Conservation (phyloP, 495 filamentous ascomycete genomes). For the Aspergillus indologenus region DNA sequence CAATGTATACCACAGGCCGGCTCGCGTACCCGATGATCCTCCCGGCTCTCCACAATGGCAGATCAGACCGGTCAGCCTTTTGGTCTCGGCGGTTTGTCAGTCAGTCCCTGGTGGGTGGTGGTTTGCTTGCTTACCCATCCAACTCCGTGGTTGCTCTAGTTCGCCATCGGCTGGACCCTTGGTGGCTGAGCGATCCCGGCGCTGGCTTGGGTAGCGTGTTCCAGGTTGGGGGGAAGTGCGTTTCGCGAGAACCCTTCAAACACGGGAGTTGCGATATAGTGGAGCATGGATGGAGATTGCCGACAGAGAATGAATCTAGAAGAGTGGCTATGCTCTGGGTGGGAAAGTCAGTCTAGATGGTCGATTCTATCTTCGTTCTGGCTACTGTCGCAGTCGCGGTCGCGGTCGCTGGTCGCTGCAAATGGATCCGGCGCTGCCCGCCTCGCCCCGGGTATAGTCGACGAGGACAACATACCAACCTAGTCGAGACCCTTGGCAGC, state of each 20-base stretch:
- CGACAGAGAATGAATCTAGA: not conserved
- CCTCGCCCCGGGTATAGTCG: no score
- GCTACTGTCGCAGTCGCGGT: not conserved
- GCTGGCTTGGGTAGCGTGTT: conserved; percentile 1
- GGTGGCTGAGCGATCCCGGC: not conserved
- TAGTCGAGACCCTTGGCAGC: conserved; percentile 36
- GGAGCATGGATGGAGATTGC: not conserved
- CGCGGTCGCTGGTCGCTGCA: no score
- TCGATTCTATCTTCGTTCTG: not conserved
- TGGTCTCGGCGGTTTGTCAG: not conserved
- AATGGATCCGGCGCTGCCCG: no score
- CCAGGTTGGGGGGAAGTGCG: not conserved
- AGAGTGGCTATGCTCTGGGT: not conserved
- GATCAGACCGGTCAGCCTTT: not conserved
- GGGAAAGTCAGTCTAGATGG: not conserved
- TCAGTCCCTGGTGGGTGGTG: not conserved
- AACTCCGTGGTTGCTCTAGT: no score
- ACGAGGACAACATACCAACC: not conserved
- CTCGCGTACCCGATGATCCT: conserved; percentile 4
- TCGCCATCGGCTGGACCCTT: conserved; percentile 2
- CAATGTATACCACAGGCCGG: conserved; percentile 7
- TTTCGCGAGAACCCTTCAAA: conserved; percentile 2
- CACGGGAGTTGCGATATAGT: not conserved
- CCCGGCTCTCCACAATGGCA: conserved; percentile 3
- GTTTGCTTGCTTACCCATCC: no score